These are phyloP conservation scores for Schizonepeta tenuifolia DNA, from an alignment of 257 asterid genomes.

Conservation along the genomic window DNA sequence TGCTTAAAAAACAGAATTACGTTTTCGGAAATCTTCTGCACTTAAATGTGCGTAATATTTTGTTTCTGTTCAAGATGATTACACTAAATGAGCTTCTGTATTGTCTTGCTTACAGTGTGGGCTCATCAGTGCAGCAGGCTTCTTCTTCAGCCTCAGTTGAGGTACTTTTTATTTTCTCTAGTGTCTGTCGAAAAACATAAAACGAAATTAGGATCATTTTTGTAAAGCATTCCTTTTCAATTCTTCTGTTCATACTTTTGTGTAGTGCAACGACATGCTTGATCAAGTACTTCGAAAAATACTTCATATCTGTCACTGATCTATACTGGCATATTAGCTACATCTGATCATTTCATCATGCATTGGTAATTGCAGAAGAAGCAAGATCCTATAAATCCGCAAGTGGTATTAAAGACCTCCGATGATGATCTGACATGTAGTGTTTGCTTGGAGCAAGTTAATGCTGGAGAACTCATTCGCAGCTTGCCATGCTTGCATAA, in stretches of 20 bases:
- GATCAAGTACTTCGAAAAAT: not conserved
- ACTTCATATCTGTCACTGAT: too few species aligned
- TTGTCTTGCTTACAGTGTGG: slow-evolving; percentile 57
- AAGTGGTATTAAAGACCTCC: slow-evolving; percentile 49
- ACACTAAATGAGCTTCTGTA: slow-evolving; percentile 20
- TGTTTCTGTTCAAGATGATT: not conserved
- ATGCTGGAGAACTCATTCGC: slow-evolving; percentile 81
- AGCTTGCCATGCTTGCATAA: slow-evolving; percentile 99
- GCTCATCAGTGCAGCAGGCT: slow-evolving; percentile 64
- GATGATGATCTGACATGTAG: slow-evolving; percentile 96
- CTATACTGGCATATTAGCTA: too few species aligned
- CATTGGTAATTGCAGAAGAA: slow-evolving; percentile 54
- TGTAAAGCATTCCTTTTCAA: not conserved
- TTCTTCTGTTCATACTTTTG: not conserved
- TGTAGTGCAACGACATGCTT: not conserved
- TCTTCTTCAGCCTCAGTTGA: slow-evolving; percentile 68
- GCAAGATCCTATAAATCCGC: slow-evolving; percentile 59
- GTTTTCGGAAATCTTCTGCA: slow-evolving; percentile 2
- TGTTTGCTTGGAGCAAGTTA: slow-evolving; percentile 98
- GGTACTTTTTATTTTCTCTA: slow-evolving; percentile 52
- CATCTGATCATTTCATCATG: not conserved
- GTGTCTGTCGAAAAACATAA: slow-evolving; percentile 7
- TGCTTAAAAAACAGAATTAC: not conserved
- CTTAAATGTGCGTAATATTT: slow-evolving; percentile 21
- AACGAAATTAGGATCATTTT: not conserved